These are phyloP conservation scores for Phytophthora gonapodyides DNA, from an alignment of 352 stramenopile genomes.

Conservation along the genomic window DNA sequence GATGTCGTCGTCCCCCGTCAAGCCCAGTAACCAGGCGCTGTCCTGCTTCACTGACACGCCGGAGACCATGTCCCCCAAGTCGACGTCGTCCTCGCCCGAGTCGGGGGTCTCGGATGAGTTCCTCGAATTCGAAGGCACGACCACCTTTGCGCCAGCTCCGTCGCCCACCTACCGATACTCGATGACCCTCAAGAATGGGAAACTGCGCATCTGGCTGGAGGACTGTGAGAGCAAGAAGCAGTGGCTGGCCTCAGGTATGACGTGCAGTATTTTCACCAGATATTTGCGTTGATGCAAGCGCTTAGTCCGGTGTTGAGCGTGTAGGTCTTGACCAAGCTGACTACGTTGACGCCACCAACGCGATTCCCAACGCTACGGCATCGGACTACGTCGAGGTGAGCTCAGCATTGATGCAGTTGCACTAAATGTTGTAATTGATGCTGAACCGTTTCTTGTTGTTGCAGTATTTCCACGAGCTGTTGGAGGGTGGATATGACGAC, in stretches of 20 bases:
- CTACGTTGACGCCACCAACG: constrained; percentile 11
- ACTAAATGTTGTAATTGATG: neutral
- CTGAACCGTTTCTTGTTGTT: neutral
- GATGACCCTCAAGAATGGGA: neutral
- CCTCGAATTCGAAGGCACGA: constrained; percentile 9
- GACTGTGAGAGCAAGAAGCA: constrained; percentile 1
- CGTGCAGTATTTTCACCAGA: too few relatives aligned
- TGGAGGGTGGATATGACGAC: neutral
- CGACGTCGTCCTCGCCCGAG: constrained; percentile 6
- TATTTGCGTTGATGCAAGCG: too few relatives aligned
- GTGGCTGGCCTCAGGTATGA: neutral
- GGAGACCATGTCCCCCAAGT: constrained; percentile 9
- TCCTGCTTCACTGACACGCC: neutral
- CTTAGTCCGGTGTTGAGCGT: too few relatives aligned
- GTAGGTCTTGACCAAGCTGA: constrained; percentile 4
- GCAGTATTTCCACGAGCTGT: constrained; percentile 15
- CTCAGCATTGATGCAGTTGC: neutral
- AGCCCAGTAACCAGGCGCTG: neutral
- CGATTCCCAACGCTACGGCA: constrained; percentile 8
- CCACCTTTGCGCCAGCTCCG: neutral
- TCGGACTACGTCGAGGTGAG: constrained; percentile 16
- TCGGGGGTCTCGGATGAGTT: neutral
- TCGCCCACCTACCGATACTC: neutral
- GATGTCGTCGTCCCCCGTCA: neutral
- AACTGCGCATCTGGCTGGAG: constrained; percentile 2